Conservation (phyloP, 306 rosid species). For the Inga leiocalycina region DNA sequence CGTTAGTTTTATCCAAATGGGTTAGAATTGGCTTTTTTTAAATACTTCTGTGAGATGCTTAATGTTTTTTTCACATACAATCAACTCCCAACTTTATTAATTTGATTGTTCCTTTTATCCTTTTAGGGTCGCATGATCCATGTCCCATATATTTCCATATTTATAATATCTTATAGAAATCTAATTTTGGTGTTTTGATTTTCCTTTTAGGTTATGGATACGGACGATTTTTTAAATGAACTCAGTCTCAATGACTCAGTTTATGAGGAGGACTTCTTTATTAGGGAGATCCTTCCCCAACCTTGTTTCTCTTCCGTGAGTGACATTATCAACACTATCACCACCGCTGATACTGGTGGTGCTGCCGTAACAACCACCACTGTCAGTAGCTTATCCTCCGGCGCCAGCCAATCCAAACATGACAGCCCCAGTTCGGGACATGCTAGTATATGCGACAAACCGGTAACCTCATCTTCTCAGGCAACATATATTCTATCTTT, state of each 20-base stretch:
- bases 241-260: not conserved
- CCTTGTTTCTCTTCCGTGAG: constrained; percentile 24
- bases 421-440: not conserved
- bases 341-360: too few species aligned
- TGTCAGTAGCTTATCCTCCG: too few species aligned
- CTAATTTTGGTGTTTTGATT: not conserved
- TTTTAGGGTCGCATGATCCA: not conserved
- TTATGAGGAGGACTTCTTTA: constrained; percentile 8
- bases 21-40: too few species aligned
- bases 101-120: not conserved
- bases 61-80: not conserved
- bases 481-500: constrained; percentile 14
- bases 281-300: constrained; percentile 23
- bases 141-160: not conserved
- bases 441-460: not conserved
- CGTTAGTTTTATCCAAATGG: not conserved
- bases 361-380: too few species aligned
- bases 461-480: not conserved
- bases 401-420: not conserved
- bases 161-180: not conserved
- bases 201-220: not conserved
- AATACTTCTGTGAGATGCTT: not conserved
- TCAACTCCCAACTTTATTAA: not conserved
- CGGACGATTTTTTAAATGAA: constrained; percentile 23
- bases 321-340: not conserved